A percentile compares a stretch with the other conserved stretches of the same genome.
phyloP scores from a whole-genome alignment of 2,329 filamentous ascomycete species.

The Samsoniella hepiali region DNA sequence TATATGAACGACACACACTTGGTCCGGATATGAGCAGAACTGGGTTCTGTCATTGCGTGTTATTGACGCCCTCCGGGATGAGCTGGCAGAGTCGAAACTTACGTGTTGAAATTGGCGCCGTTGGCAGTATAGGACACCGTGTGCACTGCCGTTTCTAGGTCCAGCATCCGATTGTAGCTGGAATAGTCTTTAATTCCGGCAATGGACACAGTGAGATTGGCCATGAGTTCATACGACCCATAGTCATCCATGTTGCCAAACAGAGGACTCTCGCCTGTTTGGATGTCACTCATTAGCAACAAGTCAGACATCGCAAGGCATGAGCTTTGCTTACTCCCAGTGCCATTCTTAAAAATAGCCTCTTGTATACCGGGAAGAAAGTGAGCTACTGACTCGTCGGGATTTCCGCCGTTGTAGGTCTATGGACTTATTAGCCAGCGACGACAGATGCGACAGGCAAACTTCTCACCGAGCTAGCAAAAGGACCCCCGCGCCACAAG shows the following conservation, averaged over 20 bases:
- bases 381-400: slow-evolving; percentile 31
- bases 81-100: slow-evolving; percentile 28
- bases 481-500: slow-evolving; percentile 50
- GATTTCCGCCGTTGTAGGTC: slow-evolving; percentile 48
- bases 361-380: slow-evolving; percentile 42
- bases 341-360: slow-evolving; percentile 47
- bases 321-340: slow-evolving; percentile 34
- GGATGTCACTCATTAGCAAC: not conserved
- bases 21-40: slow-evolving; percentile 44
- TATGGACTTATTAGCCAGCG: slow-evolving; percentile 18
- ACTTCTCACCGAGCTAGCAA: slow-evolving; percentile 36
- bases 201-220: slow-evolving; percentile 42
- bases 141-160: slow-evolving; percentile 42
- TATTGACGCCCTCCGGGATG: no score
- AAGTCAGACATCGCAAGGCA: not conserved
- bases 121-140: slow-evolving; percentile 34
- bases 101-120: slow-evolving; percentile 21
- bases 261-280: slow-evolving; percentile 34
- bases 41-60: not conserved
- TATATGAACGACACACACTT: slow-evolving; percentile 32
- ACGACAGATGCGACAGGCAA: not conserved
- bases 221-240: slow-evolving; percentile 45
- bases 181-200: slow-evolving; percentile 28
- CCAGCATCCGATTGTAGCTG: slow-evolving; percentile 41
- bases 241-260: slow-evolving; percentile 40